Base-by-base conservation (phyloP, 495 filamentous ascomycete species). In the Aspergillus panamensis region DNA sequence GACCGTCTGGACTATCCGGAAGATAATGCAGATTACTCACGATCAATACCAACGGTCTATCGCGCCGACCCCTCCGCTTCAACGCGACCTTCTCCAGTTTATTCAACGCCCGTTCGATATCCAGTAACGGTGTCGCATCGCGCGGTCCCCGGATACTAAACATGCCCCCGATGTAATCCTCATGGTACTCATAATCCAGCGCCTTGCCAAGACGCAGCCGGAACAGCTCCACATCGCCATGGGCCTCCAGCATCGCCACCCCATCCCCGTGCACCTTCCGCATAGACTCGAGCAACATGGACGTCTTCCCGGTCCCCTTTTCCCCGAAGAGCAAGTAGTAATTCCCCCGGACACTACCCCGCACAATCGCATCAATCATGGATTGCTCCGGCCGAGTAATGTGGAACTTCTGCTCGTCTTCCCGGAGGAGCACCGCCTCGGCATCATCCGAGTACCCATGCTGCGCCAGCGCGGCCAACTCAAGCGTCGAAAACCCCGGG, bases 291-390 rank as follows among this genome's bases (percentile, higher is more conserved):
- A 98, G 80, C 7, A 98, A 73, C 94, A 98, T 97, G 40, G 87
- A 91, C n/a, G 88, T 92, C 74, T 98, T 98, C 0, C 94, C 94
- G 2, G 91, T 95, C 14, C 94, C 94, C 74, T 97, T 96, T 66
- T 98, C 94, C 16, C 94, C 94, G 51, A 97, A 85, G 19, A 98
- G 77, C 0, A 98, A 76, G 73, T 92, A 90, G 67, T 98, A 98
- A 64, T 92, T 90, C 6, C 94, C 94, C 3, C 72, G 70, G 6
- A 79, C 73, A 1, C 73, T 60, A 1, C 93, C 94, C 43, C 80
- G 68, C 16, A 98, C 80, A 59, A 98, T 95, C 3, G 64, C 69
- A 67, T 97, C 88, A 53, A 97, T 88, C 44, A 82, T 80, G 8
- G 69, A 61, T 67, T 98, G 94, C 74, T 97, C 91, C 8, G 55